phyloP scores from a whole-genome alignment of 805 yeast species.

The Cyberlindnera mississippiensis region DNA sequence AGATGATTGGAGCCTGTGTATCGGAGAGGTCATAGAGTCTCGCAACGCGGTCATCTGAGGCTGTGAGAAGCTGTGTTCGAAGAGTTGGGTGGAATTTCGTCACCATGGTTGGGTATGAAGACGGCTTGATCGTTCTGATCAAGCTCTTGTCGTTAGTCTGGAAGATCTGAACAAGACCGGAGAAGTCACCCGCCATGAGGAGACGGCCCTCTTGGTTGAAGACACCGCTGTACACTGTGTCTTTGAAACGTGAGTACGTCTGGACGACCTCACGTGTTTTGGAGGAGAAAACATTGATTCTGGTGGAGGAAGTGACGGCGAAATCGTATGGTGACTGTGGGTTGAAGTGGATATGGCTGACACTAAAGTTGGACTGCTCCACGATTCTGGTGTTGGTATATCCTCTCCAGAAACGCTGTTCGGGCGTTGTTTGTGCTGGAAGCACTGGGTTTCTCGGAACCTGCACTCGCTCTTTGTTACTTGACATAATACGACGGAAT shows the following conservation, averaged over 20 bases:
- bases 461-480: slow-evolving; percentile 59
- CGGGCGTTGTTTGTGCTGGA: slow-evolving; percentile 85
- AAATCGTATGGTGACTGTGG: slow-evolving; percentile 85
- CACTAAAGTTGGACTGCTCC: slow-evolving; percentile 91
- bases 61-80: slow-evolving; percentile 73
- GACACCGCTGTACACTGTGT: slow-evolving; percentile 88
- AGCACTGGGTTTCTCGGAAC: slow-evolving; percentile 69
- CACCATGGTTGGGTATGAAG: slow-evolving; percentile 86
- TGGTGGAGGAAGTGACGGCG: slow-evolving; percentile 87
- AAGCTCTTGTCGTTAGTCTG: slow-evolving; percentile 82
- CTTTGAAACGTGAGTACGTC: slow-evolving; percentile 84
- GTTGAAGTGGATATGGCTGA: slow-evolving; percentile 82
- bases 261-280: slow-evolving; percentile 88
- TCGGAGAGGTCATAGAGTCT: slow-evolving; percentile 85
- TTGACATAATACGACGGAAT: slow-evolving; percentile 51
- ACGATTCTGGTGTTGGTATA: slow-evolving; percentile 82
- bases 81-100: slow-evolving; percentile 84
- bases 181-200: slow-evolving; percentile 91
- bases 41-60: slow-evolving; percentile 86
- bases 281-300: slow-evolving; percentile 91
- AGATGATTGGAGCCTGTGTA: slow-evolving; percentile 65
- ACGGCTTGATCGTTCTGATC: slow-evolving; percentile 76
- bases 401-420: slow-evolving; percentile 91
- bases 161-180: slow-evolving; percentile 87
- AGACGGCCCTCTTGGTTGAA: slow-evolving; percentile 89